Percentiles rank a stretch among this genome's conserved stretches.
phyloP scores from a whole-genome alignment of 2,329 filamentous ascomycete genomes.

The Ceratocystis eucalypticola region DNA sequence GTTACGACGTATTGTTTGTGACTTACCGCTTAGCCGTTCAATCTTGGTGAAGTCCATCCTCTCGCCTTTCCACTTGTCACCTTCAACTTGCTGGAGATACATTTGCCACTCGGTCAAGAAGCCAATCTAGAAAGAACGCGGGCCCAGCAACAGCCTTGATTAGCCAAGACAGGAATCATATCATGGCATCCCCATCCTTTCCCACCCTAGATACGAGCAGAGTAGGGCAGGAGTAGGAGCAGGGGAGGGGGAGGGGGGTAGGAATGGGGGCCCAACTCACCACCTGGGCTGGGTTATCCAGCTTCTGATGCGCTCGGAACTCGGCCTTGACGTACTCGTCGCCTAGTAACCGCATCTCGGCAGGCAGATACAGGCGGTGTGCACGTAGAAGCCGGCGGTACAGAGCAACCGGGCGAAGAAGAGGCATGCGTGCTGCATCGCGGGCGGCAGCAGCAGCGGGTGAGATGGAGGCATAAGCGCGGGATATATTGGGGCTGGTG shows the following conservation, averaged over 20 bases:
- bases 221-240: too few relatives aligned
- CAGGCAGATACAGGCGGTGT: conserved; percentile 64
- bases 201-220: too few relatives aligned
- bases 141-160: not conserved
- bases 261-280: conserved; percentile 36
- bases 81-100: conserved; percentile 86
- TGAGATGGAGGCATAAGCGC: conserved; percentile 4
- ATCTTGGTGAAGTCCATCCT: conserved; percentile 24
- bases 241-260: not conserved
- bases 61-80: conserved; percentile 62
- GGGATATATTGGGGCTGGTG: not conserved
- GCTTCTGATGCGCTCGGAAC: conserved; percentile 67
- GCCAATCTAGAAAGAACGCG: conserved; percentile 52
- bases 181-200: too few relatives aligned
- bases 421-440: conserved; percentile 40
- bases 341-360: conserved; percentile 66
- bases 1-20: not conserved
- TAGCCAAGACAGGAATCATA: too few relatives aligned
- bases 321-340: conserved; percentile 90
- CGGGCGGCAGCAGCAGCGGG: conserved; percentile 22
- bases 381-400: conserved; percentile 79
- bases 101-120: conserved; percentile 95
- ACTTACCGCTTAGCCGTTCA: conserved; percentile 44
- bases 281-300: conserved; percentile 86
- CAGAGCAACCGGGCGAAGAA: conserved; percentile 76